Base-by-base conservation (phyloP, 2,329 filamentous ascomycete genomes). In the Hawksworthiomyces lignivorus region DNA sequence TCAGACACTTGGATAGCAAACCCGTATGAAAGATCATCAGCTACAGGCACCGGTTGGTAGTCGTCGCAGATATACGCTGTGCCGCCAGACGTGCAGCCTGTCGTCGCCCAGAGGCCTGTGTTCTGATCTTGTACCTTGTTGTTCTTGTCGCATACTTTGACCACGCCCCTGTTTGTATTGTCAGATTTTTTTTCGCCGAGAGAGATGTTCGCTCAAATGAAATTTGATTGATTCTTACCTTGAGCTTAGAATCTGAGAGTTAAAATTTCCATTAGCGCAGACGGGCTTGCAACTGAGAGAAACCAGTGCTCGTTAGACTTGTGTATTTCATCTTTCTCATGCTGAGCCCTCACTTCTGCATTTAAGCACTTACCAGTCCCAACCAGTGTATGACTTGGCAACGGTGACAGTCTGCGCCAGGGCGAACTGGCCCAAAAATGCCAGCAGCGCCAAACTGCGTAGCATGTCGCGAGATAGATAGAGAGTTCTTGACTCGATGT, bases 211-310 rank as follows among this genome's bases (percentile, higher is more conserved):
- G 8, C 8, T 26, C 8, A 12, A 26, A 26, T 8, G 24, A 26
- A 12, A 26, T 26, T 8, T 12, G 2, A 12, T 35, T 12, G 11
- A 7, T 2, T 21, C 10, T 10, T 26, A 39, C 37, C 37, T 33
- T 14, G 39, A 39, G 17, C 21, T 15, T 29, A 48, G 24, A 17
- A 49, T 24, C 29, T 22, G 28, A 22, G 40, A 21, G 17, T 42
- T 43, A 38, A 21, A 42, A 38, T 50, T 47, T 19, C 36, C 37
- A 11, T 24, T 34, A 4, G 50, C 41, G 36, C 51, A 54, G 31
- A 48, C 44, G 11, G 51, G 50, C 28, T 50, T 54, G 35, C 50
- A 52, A 44, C 50, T 52, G n/a, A n/a, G n/a, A n/a, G n/a, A n/a
- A n/a, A n/a, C n/a, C n/a, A n/a, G n/a, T n/a, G n/a, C n/a, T n/a